These are phyloP conservation scores for Verticillium tricorpus DNA, from an alignment of 2,329 filamentous ascomycete genomes.

Conservation along the genomic window DNA sequence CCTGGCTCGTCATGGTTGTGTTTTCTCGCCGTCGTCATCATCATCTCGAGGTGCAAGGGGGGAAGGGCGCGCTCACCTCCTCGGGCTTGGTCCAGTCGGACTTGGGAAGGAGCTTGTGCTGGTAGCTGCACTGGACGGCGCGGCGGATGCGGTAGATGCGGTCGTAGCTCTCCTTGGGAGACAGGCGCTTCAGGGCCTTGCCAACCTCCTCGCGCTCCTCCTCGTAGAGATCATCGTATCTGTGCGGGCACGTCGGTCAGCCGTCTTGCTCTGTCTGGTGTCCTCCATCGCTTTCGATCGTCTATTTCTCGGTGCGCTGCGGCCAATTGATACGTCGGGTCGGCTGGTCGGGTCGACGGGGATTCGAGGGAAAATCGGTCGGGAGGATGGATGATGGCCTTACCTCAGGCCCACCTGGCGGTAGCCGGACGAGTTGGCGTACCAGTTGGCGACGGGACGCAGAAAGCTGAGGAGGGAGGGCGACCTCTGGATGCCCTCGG, in stretches of 20 bases:
- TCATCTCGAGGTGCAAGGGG: neutral
- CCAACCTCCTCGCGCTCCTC: conserved; percentile 88
- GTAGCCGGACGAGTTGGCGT: conserved; percentile 85
- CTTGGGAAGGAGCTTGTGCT: conserved; percentile 62
- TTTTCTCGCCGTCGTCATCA: neutral
- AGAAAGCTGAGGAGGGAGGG: conserved; percentile 81
- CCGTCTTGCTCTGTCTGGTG: neutral
- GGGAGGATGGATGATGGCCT: conserved; percentile 17
- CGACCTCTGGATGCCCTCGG: conserved; percentile 58
- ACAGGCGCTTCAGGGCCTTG: conserved; percentile 83
- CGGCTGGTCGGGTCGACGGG: neutral
- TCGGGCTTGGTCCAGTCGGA: conserved; percentile 55
- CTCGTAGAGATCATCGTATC: conserved; percentile 89
- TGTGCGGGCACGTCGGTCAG: conserved; percentile 29
- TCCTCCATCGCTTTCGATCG: neutral
- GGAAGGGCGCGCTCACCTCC: conserved; percentile 32
- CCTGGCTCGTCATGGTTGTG: neutral
- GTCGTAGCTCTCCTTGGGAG: conserved; percentile 88
- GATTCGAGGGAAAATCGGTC: neutral
- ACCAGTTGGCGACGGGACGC: conserved; percentile 82
- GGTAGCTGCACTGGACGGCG: conserved; percentile 72
- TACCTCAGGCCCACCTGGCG: conserved; percentile 89
- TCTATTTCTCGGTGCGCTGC: neutral
- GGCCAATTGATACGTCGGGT: neutral
- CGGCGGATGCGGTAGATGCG: conserved; percentile 95